Percentiles rank a stretch among this genome's conserved stretches.
Conservation (phyloP, 2,329 filamentous ascomycete species). For the Penicillium sp. region DNA sequence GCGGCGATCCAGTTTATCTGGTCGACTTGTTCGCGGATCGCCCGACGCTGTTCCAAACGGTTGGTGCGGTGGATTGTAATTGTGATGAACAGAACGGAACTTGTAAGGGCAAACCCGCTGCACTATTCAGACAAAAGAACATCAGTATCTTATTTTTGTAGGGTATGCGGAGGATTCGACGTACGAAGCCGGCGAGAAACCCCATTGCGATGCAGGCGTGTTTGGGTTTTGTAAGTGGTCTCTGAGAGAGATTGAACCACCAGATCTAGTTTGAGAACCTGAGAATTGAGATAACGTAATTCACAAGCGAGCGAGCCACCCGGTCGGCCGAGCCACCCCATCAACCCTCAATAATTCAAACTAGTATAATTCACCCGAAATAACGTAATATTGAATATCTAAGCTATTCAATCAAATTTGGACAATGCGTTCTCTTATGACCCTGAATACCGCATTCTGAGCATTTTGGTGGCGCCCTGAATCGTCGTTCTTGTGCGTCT, state of each 20-base stretch:
- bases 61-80: slow-evolving; percentile 68
- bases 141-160: background rate
- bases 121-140: slow-evolving; percentile 50
- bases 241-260: background rate
- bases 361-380: too few relatives aligned
- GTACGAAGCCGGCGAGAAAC: slow-evolving; percentile 72
- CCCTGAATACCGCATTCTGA: too few relatives aligned
- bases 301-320: too few relatives aligned
- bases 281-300: too few relatives aligned
- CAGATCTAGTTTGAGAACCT: background rate
- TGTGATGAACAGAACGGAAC: slow-evolving; percentile 70
- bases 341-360: too few relatives aligned
- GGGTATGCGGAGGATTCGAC: slow-evolving; percentile 30
- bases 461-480: too few relatives aligned
- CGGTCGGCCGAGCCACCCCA: too few relatives aligned
- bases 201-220: slow-evolving; percentile 54
- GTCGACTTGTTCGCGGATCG: slow-evolving; percentile 47
- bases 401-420: too few relatives aligned
- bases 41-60: slow-evolving; percentile 51
- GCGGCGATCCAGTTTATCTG: slow-evolving; percentile 42
- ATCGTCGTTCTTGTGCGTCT: too few relatives aligned
- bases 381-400: too few relatives aligned
- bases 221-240: background rate
- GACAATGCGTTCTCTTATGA: too few relatives aligned
- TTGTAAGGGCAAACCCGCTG: slow-evolving; percentile 72